Conservation (phyloP, 345 rosid genomes). For the Reutealis trisperma region DNA sequence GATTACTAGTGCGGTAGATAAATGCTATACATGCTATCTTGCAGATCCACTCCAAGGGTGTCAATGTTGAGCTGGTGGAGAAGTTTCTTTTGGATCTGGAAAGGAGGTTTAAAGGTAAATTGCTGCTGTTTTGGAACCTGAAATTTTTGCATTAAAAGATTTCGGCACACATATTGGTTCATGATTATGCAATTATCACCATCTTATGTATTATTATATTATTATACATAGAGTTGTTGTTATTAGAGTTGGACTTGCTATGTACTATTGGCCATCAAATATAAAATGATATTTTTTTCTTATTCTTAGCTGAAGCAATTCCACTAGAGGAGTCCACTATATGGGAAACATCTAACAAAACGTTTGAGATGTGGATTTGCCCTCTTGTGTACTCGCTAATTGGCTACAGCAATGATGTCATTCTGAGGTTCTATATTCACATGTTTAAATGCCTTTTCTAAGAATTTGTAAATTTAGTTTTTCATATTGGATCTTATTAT, state of each 20-base stretch:
- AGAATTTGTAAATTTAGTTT: conserved; percentile 10
- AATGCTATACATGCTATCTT: conserved; percentile 6
- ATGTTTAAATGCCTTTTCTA: neutral
- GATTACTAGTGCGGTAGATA: neutral
- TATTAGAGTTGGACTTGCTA: conserved; percentile 4
- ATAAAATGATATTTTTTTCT: conserved; percentile 22
- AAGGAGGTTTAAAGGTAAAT: conserved; percentile 63
- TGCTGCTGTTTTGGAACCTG: neutral
- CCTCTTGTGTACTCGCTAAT: conserved; percentile 75
- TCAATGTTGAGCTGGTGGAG: conserved; percentile 71
- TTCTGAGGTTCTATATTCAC: conserved; percentile 56
- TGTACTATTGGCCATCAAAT: conserved; percentile 12
- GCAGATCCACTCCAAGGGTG: conserved; percentile 84
- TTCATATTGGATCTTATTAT: neutral
- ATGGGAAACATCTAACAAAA: conserved; percentile 77
- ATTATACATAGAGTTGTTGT: neutral
- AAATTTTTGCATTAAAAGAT: neutral
- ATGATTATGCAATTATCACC: neutral
- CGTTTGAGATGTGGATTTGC: conserved; percentile 87
- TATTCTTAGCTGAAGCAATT: conserved; percentile 55
- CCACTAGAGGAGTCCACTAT: conserved; percentile 59
- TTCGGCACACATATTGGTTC: neutral
- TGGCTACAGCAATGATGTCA: conserved; percentile 70
- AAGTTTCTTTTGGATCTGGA: conserved; percentile 65
- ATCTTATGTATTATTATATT: neutral